These are phyloP conservation scores for Catunica adiposa DNA, from an alignment of 2,329 filamentous ascomycete species.

Conservation along the genomic window DNA sequence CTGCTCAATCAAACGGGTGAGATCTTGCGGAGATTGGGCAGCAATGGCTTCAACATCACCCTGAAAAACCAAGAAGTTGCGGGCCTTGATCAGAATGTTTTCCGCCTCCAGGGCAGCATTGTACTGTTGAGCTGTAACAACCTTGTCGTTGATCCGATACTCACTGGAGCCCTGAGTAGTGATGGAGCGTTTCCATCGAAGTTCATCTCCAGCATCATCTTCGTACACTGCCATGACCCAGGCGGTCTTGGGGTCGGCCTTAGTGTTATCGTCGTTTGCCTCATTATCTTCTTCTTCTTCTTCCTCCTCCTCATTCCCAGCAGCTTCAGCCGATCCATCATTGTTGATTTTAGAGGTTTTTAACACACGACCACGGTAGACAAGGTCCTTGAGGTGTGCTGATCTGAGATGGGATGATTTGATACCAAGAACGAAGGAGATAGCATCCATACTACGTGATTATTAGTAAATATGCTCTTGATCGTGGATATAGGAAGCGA, in stretches of 20 bases:
- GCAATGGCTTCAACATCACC: slow-evolving; percentile 96
- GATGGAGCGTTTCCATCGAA: slow-evolving; percentile 90
- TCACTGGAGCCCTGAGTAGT: slow-evolving; percentile 78
- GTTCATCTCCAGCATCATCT: slow-evolving; percentile 87
- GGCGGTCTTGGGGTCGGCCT: slow-evolving; percentile 75
- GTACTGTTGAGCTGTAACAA: slow-evolving; percentile 80
- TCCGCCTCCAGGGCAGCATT: slow-evolving; percentile 83
- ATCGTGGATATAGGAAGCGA: neutral
- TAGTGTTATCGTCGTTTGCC: slow-evolving; percentile 44
- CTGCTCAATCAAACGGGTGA: slow-evolving; percentile 88
- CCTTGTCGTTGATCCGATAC: slow-evolving; percentile 88
- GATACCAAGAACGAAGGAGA: slow-evolving; percentile 95
- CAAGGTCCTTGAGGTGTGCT: slow-evolving; percentile 78
- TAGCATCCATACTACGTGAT: slow-evolving; percentile 74
- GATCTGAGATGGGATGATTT: slow-evolving; percentile 97
- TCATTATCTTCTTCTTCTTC: slow-evolving; percentile 41
- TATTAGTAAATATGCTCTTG: neutral
- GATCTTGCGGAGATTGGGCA: slow-evolving; percentile 81
- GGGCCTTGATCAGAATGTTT: slow-evolving; percentile 93
- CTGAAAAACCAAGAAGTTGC: slow-evolving; percentile 96
- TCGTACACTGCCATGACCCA: slow-evolving; percentile 99
- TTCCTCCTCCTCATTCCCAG: slow-evolving; percentile 46
- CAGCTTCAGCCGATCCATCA: slow-evolving; percentile 56
- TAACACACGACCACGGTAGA: slow-evolving; percentile 88
- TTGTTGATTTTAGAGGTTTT: slow-evolving; percentile 86